A percentile compares a stretch with the other conserved stretches of the same genome.
phyloP scores from a whole-genome alignment of 1,139 yeast species.

The Wickerhamomyces sp. region DNA sequence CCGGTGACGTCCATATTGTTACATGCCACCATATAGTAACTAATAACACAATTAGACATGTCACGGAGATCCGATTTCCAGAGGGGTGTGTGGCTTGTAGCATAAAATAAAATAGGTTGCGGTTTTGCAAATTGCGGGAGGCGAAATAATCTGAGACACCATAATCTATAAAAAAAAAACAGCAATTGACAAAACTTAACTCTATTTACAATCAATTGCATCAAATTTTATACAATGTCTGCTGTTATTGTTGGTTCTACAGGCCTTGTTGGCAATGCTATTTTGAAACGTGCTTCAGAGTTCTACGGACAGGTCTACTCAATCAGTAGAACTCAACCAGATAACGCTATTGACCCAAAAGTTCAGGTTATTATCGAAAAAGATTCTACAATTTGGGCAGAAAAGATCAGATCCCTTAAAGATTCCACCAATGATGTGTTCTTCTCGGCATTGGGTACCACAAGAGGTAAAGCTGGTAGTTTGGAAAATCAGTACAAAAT shows the following conservation, averaged over 20 bases:
- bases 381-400: constrained; percentile 39
- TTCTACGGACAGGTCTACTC: constrained; percentile 37
- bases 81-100: too few species aligned
- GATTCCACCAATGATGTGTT: constrained; percentile 27
- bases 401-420: constrained; percentile 11
- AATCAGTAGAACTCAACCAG: constrained; percentile 38
- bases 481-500: constrained; percentile 58
- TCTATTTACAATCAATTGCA: too few species aligned
- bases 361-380: constrained; percentile 30
- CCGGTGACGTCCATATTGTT: too few species aligned
- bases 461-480: constrained; percentile 65
- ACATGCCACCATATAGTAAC: too few species aligned
- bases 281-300: constrained; percentile 34
- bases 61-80: too few species aligned
- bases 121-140: too few species aligned
- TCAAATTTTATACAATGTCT: too few species aligned
- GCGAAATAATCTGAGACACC: too few species aligned
- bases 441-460: constrained; percentile 72
- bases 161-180: too few species aligned
- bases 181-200: too few species aligned
- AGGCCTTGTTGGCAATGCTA: constrained; percentile 51
- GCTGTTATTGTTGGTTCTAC: constrained; percentile 50
- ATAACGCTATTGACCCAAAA: constrained; percentile 7
- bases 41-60: too few species aligned
- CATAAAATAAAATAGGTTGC: too few species aligned